phyloP scores from a whole-genome alignment of 129 eudicot genomes.

The Erigeron canadensis region DNA sequence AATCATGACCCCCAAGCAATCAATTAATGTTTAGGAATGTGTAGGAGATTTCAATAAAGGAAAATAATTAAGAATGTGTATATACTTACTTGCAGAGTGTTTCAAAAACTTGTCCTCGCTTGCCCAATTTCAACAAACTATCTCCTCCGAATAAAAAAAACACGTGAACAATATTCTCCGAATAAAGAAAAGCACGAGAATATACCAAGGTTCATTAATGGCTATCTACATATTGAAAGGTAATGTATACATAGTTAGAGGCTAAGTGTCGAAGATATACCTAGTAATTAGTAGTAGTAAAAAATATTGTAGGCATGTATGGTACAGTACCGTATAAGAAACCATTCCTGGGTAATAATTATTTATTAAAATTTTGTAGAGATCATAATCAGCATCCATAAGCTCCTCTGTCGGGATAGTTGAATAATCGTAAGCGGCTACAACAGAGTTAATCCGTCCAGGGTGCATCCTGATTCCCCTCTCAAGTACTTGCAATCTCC shows the following conservation, averaged over 20 bases:
- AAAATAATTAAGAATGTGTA: neutral
- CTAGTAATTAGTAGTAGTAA: no score
- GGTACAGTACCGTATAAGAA: conserved; percentile 52
- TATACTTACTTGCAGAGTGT: conserved; percentile 62
- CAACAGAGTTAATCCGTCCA: conserved; percentile 51
- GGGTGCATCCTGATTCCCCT: conserved; percentile 60
- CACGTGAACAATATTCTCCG: no score
- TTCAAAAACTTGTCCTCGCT: conserved; percentile 58
- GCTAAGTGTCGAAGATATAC: no score
- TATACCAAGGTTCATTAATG: no score
- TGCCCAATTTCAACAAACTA: no score
- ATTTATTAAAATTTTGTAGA: conserved; percentile 57
- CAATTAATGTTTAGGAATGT: neutral
- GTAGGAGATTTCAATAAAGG: neutral
- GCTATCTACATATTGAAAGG: no score
- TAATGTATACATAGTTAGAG: no score
- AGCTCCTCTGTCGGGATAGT: conserved; percentile 71
- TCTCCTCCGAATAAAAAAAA: no score
- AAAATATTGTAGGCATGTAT: no score
- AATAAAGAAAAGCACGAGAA: neutral
- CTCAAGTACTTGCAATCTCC: conserved; percentile 80
- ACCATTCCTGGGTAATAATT: conserved; percentile 86
- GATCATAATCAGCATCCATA: conserved; percentile 55
- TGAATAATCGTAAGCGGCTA: conserved; percentile 61
- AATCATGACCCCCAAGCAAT: neutral